Base-by-base conservation (phyloP, 2,329 filamentous ascomycete genomes). In the Annulohypoxylon truncatum region DNA sequence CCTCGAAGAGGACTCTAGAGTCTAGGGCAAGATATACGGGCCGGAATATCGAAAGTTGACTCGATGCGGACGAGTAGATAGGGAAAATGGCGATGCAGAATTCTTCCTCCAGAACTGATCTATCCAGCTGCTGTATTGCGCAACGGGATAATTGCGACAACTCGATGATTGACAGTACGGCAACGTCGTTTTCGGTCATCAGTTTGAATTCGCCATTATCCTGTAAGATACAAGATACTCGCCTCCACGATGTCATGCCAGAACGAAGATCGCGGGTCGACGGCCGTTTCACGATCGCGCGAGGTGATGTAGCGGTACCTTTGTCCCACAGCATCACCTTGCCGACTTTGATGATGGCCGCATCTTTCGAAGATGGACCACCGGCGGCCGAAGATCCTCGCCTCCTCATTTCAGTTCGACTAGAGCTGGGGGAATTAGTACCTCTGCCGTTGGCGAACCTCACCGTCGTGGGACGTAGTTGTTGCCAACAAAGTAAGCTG, bases 21-120 rank as follows among this genome's bases (percentile, higher is more conserved):
- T 98, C 95, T 46, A 97, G 81, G 2, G 93, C 92, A 31, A 99
- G 83, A 76, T 97, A 97, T 33, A 98, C 90, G 0, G 96, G 95
- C n/a, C 92, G 89, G 64, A 93, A 90, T 26, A 95, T 87, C 5
- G 91, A 91, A 60, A 95, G 83, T 15, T 91, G 87, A 2, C 88
- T 91, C 1, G 92, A 87, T 18, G 88, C 89, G 8, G 91, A 85
- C 0, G 93, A 90, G 79, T 99, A 98, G 68, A 95, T 94, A 13
- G 96, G 95, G 75, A 97, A 97, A 48, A 99, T 95, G 55, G 93
- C 94, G 68, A 99, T 92, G 81, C 94, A 98, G 75, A 92, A 96
- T 64, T 97, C 93, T 77, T 96, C 92, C 69, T 97, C 93, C 42
- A 99, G 80, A 7, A 99, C 95, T 4, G 94, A 97, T 55, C 89